Evolutionary conservation across 495 filamentous ascomycete species (phyloP).

Genomic region (Elaphomyces granulatus): DNA sequence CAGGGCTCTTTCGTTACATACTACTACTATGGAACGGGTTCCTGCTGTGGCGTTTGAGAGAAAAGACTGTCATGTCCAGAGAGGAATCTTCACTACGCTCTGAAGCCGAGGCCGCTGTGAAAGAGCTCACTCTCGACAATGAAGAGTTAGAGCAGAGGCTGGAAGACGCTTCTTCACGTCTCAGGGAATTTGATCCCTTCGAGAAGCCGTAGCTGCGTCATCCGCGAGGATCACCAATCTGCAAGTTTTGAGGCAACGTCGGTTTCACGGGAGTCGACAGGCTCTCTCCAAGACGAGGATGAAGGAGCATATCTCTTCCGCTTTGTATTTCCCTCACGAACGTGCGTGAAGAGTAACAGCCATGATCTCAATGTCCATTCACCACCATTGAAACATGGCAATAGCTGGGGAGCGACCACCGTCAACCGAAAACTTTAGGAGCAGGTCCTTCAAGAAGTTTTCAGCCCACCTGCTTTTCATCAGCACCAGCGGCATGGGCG

Average conservation of each 20-base stretch:
- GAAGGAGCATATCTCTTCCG: conserved; percentile 94
- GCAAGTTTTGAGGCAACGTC: no score
- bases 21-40: no score
- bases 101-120: conserved; percentile 58
- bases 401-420: conserved; percentile 90
- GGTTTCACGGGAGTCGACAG: no score
- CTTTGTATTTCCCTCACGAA: conserved; percentile 84
- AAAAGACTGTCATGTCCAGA: no score
- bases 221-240: conserved; percentile 62
- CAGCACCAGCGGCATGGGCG: conserved; percentile 46
- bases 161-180: conserved; percentile 46
- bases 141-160: conserved; percentile 60
- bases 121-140: conserved; percentile 68
- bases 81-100: conserved; percentile 63
- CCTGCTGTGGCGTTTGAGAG: no score
- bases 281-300: conserved; percentile 67
- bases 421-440: conserved; percentile 81
- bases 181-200: conserved; percentile 63
- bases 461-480: conserved; percentile 68
- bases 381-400: conserved; percentile 21
- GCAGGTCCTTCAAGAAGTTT: conserved; percentile 88
- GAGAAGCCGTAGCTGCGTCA: conserved; percentile 65
- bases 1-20: no score
- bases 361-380: conserved; percentile 10
- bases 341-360: conserved; percentile 7